These are phyloP conservation scores for Aspergillus pseudonomiae DNA, from an alignment of 2,329 filamentous ascomycete species.

Conservation along the genomic window DNA sequence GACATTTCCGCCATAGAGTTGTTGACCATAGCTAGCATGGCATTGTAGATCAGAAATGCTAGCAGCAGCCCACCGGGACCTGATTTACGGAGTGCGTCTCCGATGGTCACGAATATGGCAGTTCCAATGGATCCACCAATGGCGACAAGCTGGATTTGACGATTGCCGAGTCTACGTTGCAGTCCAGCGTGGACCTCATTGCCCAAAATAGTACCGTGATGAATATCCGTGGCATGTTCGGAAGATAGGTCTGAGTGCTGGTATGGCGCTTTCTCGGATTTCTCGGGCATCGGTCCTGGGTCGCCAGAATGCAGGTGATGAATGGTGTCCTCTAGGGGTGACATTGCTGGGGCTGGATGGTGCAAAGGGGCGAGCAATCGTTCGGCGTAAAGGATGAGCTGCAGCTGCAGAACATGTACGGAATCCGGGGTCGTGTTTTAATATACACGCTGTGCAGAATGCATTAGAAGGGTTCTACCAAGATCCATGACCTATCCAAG, in stretches of 20 bases:
- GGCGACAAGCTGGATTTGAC: conserved; percentile 34
- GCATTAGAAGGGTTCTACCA: not conserved
- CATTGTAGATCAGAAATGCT: conserved; percentile 36
- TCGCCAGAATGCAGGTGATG: not conserved
- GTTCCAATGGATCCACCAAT: conserved; percentile 47
- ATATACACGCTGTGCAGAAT: not conserved
- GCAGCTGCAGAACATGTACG: no score
- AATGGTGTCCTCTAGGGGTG: not conserved
- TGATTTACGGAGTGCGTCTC: conserved; percentile 39
- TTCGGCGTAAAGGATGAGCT: not conserved
- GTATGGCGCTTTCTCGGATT: not conserved
- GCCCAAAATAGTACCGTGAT: not conserved
- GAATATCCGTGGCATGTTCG: not conserved
- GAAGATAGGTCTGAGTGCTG: not conserved
- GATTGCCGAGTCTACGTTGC: conserved; percentile 20
- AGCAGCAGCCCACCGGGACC: conserved; percentile 44
- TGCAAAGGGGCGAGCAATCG: not conserved
- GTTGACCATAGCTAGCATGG: conserved; percentile 40
- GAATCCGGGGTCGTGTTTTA: not conserved
- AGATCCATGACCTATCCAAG: not conserved
- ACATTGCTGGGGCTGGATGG: not conserved
- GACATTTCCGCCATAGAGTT: conserved; percentile 51
- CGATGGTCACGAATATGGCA: conserved; percentile 44
- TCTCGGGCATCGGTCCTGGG: not conserved
- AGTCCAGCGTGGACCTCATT: conserved; percentile 7